phyloP scores from a whole-genome alignment of 345 rosid genomes.

The Brassica nigra region DNA sequence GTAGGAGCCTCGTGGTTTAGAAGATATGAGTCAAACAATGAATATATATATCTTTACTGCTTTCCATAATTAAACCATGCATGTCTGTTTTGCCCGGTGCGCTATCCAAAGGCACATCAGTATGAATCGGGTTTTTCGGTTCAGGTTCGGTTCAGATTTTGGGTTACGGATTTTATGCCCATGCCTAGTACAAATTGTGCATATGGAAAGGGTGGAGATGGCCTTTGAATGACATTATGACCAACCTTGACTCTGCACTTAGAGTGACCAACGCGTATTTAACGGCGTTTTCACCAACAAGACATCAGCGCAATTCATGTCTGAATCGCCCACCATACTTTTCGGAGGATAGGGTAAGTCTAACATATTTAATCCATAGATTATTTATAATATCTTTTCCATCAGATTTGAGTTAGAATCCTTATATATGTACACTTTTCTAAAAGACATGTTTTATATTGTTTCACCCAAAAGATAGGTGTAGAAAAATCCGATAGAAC shows the following conservation, averaged over 20 bases:
- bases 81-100: no score
- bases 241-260: not conserved
- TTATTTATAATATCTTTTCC: not conserved
- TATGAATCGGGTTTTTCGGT: no score
- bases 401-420: slow-evolving; percentile 7
- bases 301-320: not conserved
- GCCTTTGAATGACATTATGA: not conserved
- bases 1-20: no score
- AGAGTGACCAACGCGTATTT: not conserved
- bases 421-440: not conserved
- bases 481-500: not conserved
- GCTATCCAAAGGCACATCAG: no score
- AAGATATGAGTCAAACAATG: no score
- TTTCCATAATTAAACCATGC: no score
- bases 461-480: slow-evolving; percentile 10
- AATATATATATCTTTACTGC: no score
- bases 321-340: not conserved
- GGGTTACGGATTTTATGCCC: no score
- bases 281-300: not conserved
- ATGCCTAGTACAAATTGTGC: no score
- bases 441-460: not conserved
- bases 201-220: not conserved
- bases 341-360: not conserved
- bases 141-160: no score
- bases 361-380: slow-evolving; percentile 1